Base-by-base conservation (phyloP, 2,329 filamentous ascomycete genomes). In the Metarhizium sp. region DNA sequence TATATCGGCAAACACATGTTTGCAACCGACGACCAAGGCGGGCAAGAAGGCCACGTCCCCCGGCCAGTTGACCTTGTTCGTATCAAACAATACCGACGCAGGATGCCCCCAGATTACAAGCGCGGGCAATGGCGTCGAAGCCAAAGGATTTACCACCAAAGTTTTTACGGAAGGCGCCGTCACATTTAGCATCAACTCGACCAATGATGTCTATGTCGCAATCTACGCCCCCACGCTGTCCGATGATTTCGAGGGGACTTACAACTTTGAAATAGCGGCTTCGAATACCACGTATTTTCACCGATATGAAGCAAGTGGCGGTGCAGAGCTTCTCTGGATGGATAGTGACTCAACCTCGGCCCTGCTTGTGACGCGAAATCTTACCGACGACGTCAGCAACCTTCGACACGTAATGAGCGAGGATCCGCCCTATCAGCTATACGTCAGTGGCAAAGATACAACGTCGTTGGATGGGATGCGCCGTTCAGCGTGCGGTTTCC, bases 1-100 rank as follows among this genome's bases (percentile, higher is more conserved):
- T 69, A 78, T 99, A 54, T 91, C 91, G 2, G 84, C 91, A 47
- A 97, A 91, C 61, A 92, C 89, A 1, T 99, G 94, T 69, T 71
- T 82, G 30, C 90, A 95, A 63, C 94, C 92, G 13, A 67, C 46
- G 25, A 20, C 51, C 32, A 30, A 52, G 20, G 34, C 34, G 1
- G 48, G 53, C 51, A 51, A 34, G n/a, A 57, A 61, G 50, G 14
- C 18, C 1, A 20, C 50, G 10, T 43, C 42, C 30, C 80, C 88
- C 13, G 86, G 88, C 1, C 91, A 95, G 63, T 78, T 97, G 52
- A 80, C 81, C 13, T 73, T 97, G 10, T 95, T 87, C 64, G 76
- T 96, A 50, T 95, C 91, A 3, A 83, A 66, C n/a, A 66, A 67
- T 5, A 65, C 60, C 45, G 63, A 66, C 34, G 58, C 62, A 5